phyloP scores from a whole-genome alignment of 1,284 basidiomycete genomes.

The Malassezia vespertilionis region DNA sequence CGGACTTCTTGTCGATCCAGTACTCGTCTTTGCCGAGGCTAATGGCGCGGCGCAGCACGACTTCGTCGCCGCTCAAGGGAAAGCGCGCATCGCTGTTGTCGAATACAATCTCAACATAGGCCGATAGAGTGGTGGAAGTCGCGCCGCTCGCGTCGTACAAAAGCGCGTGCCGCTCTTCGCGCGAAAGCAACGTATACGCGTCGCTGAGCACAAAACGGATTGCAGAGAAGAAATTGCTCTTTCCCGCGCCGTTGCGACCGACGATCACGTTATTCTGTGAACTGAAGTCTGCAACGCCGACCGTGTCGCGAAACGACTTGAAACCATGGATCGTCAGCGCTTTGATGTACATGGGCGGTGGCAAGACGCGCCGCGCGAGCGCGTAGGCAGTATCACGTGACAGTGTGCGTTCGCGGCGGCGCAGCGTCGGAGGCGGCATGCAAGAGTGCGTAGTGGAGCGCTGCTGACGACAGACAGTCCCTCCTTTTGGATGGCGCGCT shows the following conservation, averaged over 20 bases:
- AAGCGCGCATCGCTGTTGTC: constrained; percentile 64
- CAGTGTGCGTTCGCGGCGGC: neutral
- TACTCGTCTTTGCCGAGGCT: constrained; percentile 99
- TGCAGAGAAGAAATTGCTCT: constrained; percentile 51
- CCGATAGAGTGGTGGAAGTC: constrained; percentile 70
- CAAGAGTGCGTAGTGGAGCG: constrained; percentile 5
- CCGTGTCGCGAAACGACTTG: constrained; percentile 72
- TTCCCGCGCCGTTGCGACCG: constrained; percentile 48
- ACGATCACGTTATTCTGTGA: constrained; percentile 46
- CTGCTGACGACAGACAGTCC: too few species aligned
- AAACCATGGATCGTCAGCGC: constrained; percentile 57
- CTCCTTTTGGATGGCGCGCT: constrained; percentile 20
- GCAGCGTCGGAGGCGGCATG: too few species aligned
- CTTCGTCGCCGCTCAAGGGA: constrained; percentile 38
- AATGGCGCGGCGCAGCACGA: constrained; percentile 57
- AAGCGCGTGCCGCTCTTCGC: constrained; percentile 81
- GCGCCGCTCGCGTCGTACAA: constrained; percentile 85
- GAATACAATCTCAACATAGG: constrained; percentile 61
- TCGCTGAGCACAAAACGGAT: constrained; percentile 96
- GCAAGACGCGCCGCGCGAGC: neutral
- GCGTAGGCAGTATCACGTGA: neutral
- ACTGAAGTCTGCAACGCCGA: constrained; percentile 53
- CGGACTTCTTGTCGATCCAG: constrained; percentile 86
- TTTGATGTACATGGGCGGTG: constrained; percentile 21
- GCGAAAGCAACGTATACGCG: constrained; percentile 87